Base-by-base conservation (phyloP, 208 protist species). In the Leishmania arabica region DNA sequence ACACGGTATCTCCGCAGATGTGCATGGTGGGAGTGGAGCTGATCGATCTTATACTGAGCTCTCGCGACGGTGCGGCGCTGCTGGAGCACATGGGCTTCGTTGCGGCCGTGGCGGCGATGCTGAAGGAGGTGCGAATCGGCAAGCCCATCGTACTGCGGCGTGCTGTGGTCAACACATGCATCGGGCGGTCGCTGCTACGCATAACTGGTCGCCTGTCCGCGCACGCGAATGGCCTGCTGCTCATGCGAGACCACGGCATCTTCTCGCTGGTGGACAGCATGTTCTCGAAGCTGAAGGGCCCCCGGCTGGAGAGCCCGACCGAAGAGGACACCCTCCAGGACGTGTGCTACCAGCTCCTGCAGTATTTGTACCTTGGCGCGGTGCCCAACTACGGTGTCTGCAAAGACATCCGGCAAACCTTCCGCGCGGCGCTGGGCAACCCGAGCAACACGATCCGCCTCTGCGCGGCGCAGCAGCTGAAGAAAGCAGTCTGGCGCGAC, bases 331-430 rank as follows among this genome's bases (percentile, higher is more conserved):
- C 91, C 7, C 80, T 96, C n/a, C 86, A 90, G 56, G 90, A 95
- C 66, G 95, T 97, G 73, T 95, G 93, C 72, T 84, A 91, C 76
- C 85, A 91, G 77, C 82, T 98, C 21, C 85, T 98, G 83, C 91
- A 89, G 70, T 91, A 90, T 76, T 74, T 98, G 11, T 90, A 91
- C 82, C 84, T 96, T 58, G 89, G 95, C 79, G 89, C 91, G 4
- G 95, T 98, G 62, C 93, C 95, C 2, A 98, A 98, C 86, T 96
- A 94, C 85, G 95, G 95, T 58, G 93, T 98, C 62, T 96, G 95
- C 89, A 90, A 97, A 49, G 93, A 95, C 70, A 94, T 98, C 73
- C 91, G 95, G 8, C 87, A 93, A 71, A 89, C 86, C 40, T 90
- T 96, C 78, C 92, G 90, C 31, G 79, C 74, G 40, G 92, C 93